Percentiles rank a stretch among this genome's conserved stretches.
Evolutionary conservation across 2,329 filamentous ascomycete species (phyloP).

Genomic region (Cadophora sp.): DNA sequence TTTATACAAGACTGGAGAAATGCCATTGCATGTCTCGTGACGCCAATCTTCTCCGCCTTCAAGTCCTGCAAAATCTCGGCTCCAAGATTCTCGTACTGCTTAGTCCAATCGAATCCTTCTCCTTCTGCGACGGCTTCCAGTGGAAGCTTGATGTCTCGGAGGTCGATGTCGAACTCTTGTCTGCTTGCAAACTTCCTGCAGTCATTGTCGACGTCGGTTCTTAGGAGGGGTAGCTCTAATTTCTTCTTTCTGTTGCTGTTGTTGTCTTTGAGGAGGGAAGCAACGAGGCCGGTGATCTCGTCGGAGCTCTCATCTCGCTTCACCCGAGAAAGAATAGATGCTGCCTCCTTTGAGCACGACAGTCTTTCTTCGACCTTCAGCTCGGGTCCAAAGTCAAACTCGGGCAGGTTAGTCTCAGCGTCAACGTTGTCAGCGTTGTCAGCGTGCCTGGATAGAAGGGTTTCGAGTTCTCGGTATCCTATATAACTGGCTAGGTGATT

Average conservation of each 20-base stretch:
- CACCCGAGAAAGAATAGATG: constrained; percentile 36
- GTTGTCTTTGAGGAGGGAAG: constrained; percentile 22
- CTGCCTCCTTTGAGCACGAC: constrained; percentile 35
- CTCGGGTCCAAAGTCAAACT: constrained; percentile 30
- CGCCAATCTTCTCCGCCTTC: constrained; percentile 40
- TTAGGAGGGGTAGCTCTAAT: constrained; percentile 42
- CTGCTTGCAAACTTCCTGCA: constrained; percentile 37
- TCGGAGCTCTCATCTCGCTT: constrained; percentile 24
- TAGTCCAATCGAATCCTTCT: constrained; percentile 39
- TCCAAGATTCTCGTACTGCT: constrained; percentile 31
- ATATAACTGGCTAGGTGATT: constrained; percentile 34
- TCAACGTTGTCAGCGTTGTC: not conserved
- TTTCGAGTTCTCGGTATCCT: constrained; percentile 30
- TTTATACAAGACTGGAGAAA: constrained; percentile 35
- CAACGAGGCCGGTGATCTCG: constrained; percentile 24
- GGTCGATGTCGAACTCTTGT: constrained; percentile 39
- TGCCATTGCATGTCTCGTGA: constrained; percentile 38
- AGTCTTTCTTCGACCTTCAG: constrained; percentile 38
- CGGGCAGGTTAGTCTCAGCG: constrained; percentile 31
- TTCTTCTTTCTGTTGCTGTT: constrained; percentile 24
- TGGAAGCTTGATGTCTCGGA: constrained; percentile 41
- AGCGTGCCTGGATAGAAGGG: constrained; percentile 21
- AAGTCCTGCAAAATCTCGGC: constrained; percentile 33
- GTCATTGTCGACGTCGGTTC: constrained; percentile 41
- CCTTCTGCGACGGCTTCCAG: constrained; percentile 40